These are phyloP conservation scores for Cyphellophora attinorum DNA, from an alignment of 2,329 filamentous ascomycete species.

Conservation along the genomic window DNA sequence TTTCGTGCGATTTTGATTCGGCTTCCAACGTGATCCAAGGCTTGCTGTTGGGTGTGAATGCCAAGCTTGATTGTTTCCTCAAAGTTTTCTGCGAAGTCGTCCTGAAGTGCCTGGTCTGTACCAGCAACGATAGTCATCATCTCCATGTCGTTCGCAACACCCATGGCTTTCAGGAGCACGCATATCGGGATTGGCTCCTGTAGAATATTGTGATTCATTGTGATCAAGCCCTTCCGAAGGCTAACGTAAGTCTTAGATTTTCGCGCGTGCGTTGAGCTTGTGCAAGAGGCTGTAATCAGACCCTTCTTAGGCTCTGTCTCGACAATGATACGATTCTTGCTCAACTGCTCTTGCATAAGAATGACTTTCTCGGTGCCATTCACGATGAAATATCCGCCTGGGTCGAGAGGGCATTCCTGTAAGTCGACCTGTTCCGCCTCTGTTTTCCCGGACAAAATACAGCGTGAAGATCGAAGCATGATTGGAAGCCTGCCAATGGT, in stretches of 20 bases:
- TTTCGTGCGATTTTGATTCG: conserved; percentile 79
- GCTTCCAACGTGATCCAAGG: conserved; percentile 80
- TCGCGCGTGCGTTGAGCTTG: conserved; percentile 89
- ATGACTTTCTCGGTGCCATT: conserved; percentile 98
- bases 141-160: conserved; percentile 87
- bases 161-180: conserved; percentile 84
- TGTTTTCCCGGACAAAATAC: conserved; percentile 71
- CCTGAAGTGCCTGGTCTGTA: conserved; percentile 78
- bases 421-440: conserved; percentile 83
- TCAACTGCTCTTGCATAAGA: conserved; percentile 93
- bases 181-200: conserved; percentile 92
- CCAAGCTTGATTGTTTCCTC: conserved; percentile 78
- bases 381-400: conserved; percentile 95
- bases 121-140: conserved; percentile 87
- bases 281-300: conserved; percentile 90
- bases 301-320: conserved; percentile 88
- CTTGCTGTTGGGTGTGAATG: conserved; percentile 89
- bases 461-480: conserved; percentile 94
- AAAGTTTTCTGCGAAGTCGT: conserved; percentile 91
- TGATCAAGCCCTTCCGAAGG: conserved; percentile 77
- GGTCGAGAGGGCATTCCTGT: conserved; percentile 92
- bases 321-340: conserved; percentile 98
- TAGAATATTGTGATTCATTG: conserved; percentile 81
- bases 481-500: conserved; percentile 86
- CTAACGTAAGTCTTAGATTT: conserved; percentile 97